phyloP scores from a whole-genome alignment of 495 filamentous ascomycete genomes.

The Daldinia grandis region DNA sequence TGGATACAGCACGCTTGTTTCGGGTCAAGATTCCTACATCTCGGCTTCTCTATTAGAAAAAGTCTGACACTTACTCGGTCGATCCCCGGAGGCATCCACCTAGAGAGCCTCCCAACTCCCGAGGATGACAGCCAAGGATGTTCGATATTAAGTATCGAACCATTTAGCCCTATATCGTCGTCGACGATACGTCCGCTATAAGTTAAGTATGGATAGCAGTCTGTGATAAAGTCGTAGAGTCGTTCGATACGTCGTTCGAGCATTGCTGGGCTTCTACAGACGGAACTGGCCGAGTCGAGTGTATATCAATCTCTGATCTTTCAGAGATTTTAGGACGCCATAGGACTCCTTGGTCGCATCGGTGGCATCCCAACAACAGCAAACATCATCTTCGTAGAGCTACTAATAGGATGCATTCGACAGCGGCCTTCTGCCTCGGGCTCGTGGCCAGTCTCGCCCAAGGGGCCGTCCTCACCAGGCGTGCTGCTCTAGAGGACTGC shows the following conservation, averaged over 20 bases:
- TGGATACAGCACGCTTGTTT: background rate
- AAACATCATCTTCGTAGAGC: conserved; percentile 1
- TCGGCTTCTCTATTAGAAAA: conserved; percentile 5
- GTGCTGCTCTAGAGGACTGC: conserved; percentile 53
- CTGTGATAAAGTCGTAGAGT: conserved; percentile 21
- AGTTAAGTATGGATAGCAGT: conserved; percentile 26
- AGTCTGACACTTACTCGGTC: conserved; percentile 18
- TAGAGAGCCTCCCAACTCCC: conserved; percentile 27
- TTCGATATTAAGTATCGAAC: conserved; percentile 37
- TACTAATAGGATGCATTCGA: conserved; percentile 35
- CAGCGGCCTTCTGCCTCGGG: conserved; percentile 37
- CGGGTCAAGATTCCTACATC: conserved; percentile 26
- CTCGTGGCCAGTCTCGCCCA: conserved; percentile 36
- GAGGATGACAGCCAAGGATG: conserved; percentile 30
- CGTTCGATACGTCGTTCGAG: conserved; percentile 41
- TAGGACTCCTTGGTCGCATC: conserved; percentile 1
- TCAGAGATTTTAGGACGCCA: conserved; percentile 6
- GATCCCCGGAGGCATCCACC: conserved; percentile 20
- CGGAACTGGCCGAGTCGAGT: conserved; percentile 38
- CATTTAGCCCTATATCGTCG: conserved; percentile 34
- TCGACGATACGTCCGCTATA: conserved; percentile 28
- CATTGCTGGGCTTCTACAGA: conserved; percentile 6
- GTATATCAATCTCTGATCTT: conserved; percentile 36
- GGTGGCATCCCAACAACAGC: background rate
- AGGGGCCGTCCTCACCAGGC: conserved; percentile 36